phyloP scores from a whole-genome alignment of 73 alveolate genomes.

The Uronychia binucleata region DNA sequence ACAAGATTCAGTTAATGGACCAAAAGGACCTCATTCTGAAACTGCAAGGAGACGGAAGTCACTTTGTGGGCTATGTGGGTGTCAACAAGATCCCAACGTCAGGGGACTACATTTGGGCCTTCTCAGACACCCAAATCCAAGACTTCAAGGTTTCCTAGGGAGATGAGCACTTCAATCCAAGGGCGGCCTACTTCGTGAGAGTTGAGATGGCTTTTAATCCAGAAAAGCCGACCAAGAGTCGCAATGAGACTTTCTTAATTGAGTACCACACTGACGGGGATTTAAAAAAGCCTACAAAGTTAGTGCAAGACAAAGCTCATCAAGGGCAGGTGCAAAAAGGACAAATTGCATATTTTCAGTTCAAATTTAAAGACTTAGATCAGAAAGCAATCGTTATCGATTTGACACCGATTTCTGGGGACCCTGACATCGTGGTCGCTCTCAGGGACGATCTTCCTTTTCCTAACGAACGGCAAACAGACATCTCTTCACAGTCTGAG shows the following conservation, averaged over 20 bases:
- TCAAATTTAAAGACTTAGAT: neutral
- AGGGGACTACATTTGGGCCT: neutral
- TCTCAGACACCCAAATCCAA: neutral
- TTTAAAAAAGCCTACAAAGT: neutral
- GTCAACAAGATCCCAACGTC: neutral
- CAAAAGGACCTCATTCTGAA: too few species aligned
- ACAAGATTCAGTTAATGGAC: too few species aligned
- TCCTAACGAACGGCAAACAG: neutral
- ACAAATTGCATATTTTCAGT: neutral
- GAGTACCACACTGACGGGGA: neutral
- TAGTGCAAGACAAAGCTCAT: neutral
- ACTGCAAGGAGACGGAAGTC: too few species aligned
- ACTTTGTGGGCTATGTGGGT: too few species aligned
- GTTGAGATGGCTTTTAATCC: neutral
- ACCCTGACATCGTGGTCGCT: neutral
- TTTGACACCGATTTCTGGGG: neutral
- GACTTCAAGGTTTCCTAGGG: neutral
- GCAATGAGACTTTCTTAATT: neutral
- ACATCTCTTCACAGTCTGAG: neutral
- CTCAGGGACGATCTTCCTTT: neutral
- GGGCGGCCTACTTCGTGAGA: neutral
- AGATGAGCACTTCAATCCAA: neutral
- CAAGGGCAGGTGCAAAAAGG: neutral
- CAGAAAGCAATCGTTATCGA: neutral
- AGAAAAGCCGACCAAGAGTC: neutral